Percentiles rank a stretch among this genome's conserved stretches.
These are phyloP conservation scores for Pseudozyma thailandica DNA, from an alignment of 1,284 basidiomycete genomes.

Conservation along the genomic window DNA sequence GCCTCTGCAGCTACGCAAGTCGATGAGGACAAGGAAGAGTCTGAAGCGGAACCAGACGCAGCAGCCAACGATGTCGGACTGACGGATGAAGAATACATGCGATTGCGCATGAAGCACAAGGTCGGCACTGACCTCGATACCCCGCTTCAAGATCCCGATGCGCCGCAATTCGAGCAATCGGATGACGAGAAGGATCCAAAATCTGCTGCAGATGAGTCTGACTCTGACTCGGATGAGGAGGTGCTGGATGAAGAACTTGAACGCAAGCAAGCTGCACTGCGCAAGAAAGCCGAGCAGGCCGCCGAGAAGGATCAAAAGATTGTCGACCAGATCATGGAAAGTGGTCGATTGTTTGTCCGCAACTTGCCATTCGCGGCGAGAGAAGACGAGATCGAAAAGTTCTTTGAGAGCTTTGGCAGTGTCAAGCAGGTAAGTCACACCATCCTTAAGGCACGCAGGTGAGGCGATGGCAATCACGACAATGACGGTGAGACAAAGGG, in stretches of 20 bases:
- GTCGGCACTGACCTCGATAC: slow-evolving; percentile 57
- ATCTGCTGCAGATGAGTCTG: slow-evolving; percentile 14
- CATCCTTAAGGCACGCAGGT: background rate
- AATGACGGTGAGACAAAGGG: background rate
- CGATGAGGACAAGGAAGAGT: background rate
- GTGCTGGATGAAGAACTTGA: slow-evolving; percentile 29
- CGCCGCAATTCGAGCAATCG: slow-evolving; percentile 61
- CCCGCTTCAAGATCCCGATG: slow-evolving; percentile 13
- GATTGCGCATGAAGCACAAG: slow-evolving; percentile 67
- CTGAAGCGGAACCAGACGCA: slow-evolving; percentile 32
- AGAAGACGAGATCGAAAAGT: slow-evolving; percentile 76
- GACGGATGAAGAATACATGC: slow-evolving; percentile 69
- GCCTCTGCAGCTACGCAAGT: slow-evolving; percentile 8
- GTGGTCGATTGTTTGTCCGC: slow-evolving; percentile 86
- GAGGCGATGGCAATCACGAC: background rate
- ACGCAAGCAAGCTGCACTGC: slow-evolving; percentile 37
- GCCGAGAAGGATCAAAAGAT: slow-evolving; percentile 65
- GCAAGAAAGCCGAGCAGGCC: slow-evolving; percentile 41
- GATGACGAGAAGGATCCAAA: slow-evolving; percentile 55
- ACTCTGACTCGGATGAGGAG: slow-evolving; percentile 35
- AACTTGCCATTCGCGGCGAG: slow-evolving; percentile 88
- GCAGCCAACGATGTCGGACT: slow-evolving; percentile 58
- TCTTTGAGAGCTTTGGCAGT: slow-evolving; percentile 79
- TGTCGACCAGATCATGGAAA: slow-evolving; percentile 76
- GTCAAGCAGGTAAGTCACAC: slow-evolving; percentile 71